Percentiles rank a stretch among this genome's conserved stretches.
Evolutionary conservation across 2,329 filamentous ascomycete species (phyloP).

Genomic region (Colletotrichum sp.): DNA sequence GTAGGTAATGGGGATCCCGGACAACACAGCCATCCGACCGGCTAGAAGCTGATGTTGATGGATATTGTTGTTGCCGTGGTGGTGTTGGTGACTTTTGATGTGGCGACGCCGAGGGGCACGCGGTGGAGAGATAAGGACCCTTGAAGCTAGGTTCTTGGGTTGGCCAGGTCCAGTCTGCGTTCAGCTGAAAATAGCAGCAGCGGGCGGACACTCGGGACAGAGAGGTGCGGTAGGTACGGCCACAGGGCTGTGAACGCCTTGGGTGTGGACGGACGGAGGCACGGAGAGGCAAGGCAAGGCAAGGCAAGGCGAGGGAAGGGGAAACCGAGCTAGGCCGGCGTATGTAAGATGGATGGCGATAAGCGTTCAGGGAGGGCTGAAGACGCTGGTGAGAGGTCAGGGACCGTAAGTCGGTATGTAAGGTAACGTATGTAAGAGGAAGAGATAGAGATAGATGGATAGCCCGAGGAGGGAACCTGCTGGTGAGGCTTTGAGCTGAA

Average conservation of each 20-base stretch:
- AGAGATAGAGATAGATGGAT: not conserved
- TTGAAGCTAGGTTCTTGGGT: not conserved
- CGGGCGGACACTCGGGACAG: not conserved
- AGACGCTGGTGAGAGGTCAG: not conserved
- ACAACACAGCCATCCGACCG: conserved; percentile 25
- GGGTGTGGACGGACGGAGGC: not conserved
- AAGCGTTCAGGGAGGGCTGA: not conserved
- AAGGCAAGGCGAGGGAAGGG: not conserved
- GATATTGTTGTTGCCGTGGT: not conserved
- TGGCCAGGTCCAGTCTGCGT: not conserved
- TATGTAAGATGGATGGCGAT: not conserved
- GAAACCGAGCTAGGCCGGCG: not conserved
- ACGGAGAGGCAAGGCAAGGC: not conserved
- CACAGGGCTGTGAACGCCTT: conserved; percentile 13
- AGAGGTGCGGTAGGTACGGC: not conserved
- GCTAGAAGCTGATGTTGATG: conserved; percentile 5
- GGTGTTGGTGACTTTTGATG: not conserved
- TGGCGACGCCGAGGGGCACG: conserved; percentile 18
- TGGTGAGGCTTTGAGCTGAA: not conserved
- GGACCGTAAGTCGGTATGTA: not conserved
- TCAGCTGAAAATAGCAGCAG: conserved; percentile 21
- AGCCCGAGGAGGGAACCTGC: not conserved
- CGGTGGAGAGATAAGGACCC: conserved; percentile 20
- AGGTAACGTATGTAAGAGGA: not conserved
- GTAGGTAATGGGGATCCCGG: conserved; percentile 18